Conservation (phyloP, 345 rosid species). For the Rhodamnia rubescens region DNA sequence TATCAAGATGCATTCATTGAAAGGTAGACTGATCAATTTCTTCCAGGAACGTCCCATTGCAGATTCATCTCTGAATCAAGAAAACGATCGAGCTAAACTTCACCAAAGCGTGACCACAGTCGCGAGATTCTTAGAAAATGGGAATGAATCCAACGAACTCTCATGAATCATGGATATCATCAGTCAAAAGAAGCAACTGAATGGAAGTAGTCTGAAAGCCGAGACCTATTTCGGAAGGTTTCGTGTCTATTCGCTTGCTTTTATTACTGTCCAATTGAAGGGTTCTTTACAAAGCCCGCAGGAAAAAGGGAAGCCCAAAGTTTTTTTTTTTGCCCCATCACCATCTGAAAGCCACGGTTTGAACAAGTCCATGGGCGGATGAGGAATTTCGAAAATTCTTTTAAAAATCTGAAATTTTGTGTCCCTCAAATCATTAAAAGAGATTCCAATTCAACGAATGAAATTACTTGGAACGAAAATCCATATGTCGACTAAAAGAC, state of each 20-base stretch:
- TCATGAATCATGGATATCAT: neutral
- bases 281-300: neutral
- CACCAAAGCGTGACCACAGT: too few relatives aligned
- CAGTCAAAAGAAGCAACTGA: neutral
- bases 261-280: neutral
- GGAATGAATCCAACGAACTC: neutral
- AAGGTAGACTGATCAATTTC: too few relatives aligned
- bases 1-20: too few relatives aligned
- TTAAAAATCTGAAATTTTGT: neutral
- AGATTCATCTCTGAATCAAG: too few relatives aligned
- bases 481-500: too few relatives aligned
- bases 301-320: neutral
- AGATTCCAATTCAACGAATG: too few relatives aligned
- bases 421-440: neutral
- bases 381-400: neutral
- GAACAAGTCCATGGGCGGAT: neutral
- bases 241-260: neutral
- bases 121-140: too few relatives aligned
- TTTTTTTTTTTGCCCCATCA: neutral
- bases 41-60: too few relatives aligned
- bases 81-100: too few relatives aligned
- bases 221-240: neutral
- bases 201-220: neutral
- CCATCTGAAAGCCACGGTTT: neutral
- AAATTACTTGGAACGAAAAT: too few relatives aligned